These are phyloP conservation scores for Pogostemon cablin DNA, from an alignment of 257 asterid genomes.

Conservation along the genomic window DNA sequence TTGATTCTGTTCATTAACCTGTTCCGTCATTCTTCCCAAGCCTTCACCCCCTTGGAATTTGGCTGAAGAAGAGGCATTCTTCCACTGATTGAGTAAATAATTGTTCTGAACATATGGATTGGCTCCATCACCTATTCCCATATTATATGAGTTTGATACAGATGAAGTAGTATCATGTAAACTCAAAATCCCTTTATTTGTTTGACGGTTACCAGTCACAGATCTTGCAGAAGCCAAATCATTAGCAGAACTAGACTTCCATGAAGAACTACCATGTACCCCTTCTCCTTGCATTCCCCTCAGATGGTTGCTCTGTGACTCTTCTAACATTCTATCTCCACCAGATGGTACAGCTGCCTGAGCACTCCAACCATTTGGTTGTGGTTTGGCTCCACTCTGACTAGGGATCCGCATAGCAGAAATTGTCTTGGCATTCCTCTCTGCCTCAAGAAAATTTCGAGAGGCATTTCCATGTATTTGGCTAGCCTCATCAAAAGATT, in stretches of 20 bases:
- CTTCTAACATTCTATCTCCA: constrained; percentile 47
- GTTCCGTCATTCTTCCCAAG: constrained; percentile 47
- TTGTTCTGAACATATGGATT: constrained; percentile 49
- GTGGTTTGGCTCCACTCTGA: constrained; percentile 44
- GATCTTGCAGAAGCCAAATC: constrained; percentile 48
- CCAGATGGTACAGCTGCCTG: constrained; percentile 44
- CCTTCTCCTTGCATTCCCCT: constrained; percentile 50
- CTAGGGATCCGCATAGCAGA: constrained; percentile 45
- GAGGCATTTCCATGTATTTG: constrained; percentile 45
- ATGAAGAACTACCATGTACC: constrained; percentile 40
- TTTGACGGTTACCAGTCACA: constrained; percentile 41
- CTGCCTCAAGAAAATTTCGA: constrained; percentile 48
- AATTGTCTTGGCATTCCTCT: constrained; percentile 32
- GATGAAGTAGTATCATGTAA: constrained; percentile 40
- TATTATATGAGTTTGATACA: constrained; percentile 41
- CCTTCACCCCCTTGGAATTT: constrained; percentile 51
- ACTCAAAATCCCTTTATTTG: constrained; percentile 48
- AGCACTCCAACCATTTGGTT: constrained; percentile 58
- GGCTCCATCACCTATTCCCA: constrained; percentile 48
- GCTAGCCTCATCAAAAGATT: constrained; percentile 44
- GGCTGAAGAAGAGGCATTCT: constrained; percentile 47
- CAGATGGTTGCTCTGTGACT: constrained; percentile 40
- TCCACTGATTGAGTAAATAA: constrained; percentile 63
- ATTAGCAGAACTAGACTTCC: constrained; percentile 54
- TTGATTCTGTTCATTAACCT: constrained; percentile 42